phyloP scores from a whole-genome alignment of 805 yeast species.

The Starmerella lactis-condensi region DNA sequence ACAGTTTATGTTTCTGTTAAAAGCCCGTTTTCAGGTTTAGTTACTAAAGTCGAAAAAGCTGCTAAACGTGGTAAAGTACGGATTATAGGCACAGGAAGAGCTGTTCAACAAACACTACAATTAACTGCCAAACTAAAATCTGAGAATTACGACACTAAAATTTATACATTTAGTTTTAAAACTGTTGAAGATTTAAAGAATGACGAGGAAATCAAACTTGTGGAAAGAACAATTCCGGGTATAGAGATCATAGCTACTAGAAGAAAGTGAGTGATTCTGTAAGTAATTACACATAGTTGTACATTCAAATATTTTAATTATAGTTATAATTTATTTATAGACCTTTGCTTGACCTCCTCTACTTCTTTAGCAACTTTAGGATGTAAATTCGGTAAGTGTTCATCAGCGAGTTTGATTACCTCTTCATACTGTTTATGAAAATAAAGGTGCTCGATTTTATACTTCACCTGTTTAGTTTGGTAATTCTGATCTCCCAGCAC shows the following conservation, averaged over 20 bases:
- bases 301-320: neutral
- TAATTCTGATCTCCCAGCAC: constrained; percentile 8
- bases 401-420: constrained; percentile 34
- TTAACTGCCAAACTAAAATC: constrained; percentile 42
- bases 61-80: constrained; percentile 32
- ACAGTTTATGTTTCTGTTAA: constrained; percentile 37
- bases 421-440: constrained; percentile 33
- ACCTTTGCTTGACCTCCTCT: constrained; percentile 19
- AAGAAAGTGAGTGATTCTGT: neutral
- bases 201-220: constrained; percentile 20
- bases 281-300: no score
- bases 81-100: constrained; percentile 59
- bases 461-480: constrained; percentile 29
- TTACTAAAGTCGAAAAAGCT: constrained; percentile 43
- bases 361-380: constrained; percentile 33
- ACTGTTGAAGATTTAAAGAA: constrained; percentile 51
- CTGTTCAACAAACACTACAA: constrained; percentile 44
- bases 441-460: constrained; percentile 46
- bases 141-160: constrained; percentile 34
- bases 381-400: constrained; percentile 19
- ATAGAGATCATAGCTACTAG: constrained; percentile 26
- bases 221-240: constrained; percentile 27
- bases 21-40: constrained; percentile 57
- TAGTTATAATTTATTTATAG: constrained; percentile 27
- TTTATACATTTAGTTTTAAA: constrained; percentile 43